Base-by-base conservation (phyloP, 768 basidiomycete species). In the Trametes maxima region DNA sequence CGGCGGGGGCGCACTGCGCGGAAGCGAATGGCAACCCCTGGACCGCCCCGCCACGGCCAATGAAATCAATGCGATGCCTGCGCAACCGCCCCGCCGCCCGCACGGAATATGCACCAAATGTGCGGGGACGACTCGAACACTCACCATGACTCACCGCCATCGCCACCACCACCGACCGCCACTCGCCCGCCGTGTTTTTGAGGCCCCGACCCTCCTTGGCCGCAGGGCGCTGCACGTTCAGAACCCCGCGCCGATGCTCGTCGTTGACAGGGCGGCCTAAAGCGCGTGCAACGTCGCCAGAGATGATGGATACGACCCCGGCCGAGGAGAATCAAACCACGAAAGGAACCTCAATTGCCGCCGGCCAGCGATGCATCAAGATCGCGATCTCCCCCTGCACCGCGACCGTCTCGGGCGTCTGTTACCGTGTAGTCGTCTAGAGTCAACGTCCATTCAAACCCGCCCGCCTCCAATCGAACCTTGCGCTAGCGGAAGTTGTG, bases 261-360 rank as follows among this genome's bases (percentile, higher is more conserved):
- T 39, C 45, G 48, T 28, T 44, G 42, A 48, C 57, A 17, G 14
- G 14, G 40, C 40, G 4, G 14, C 40, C n/a, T n/a, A n/a, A n/a
- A 8, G 28, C 28, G 28, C 28, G 28, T 33, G 28, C 28, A 33
- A 33, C 28, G 28, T 33, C 28, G 28, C 28, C 28, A 33, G 28
- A 33, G 28, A 33, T 33, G 28, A 33, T 33, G 16, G 3, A 2
- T 21, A 2, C n/a, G 51, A n/a, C 10, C 11, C 24, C 36, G 7
- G 22, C 12, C 22, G 19, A 40, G 51, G 36, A 19, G 22, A 52
- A 17, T 16, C 7, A 12, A n/a, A 35, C 47, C 36, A 17, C 33
- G 28, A 58, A 50, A 58, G 57, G 57, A 40, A 58, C 57, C 57
- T 58, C 50, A 57, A 35, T 24, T 13, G 7, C 22, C 25, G 57